phyloP scores from a whole-genome alignment of 768 basidiomycete species.

The Suillus americanus region DNA sequence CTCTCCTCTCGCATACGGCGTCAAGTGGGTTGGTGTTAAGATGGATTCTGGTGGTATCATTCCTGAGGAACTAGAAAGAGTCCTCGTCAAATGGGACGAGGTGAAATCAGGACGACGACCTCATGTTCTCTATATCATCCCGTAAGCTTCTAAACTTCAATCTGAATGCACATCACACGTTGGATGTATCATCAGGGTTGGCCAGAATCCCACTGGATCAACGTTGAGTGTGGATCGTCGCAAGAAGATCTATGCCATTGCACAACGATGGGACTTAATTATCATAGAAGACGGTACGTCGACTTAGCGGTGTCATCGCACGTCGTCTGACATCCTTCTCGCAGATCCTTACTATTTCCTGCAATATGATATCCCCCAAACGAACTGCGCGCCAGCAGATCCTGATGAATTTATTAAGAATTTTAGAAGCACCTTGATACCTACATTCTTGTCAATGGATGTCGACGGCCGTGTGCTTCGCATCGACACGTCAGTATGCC shows the following conservation, averaged over 20 bases:
- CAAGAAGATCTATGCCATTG: conserved; percentile 40
- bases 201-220: conserved; percentile 46
- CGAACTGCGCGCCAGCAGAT: neutral
- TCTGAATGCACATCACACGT: neutral
- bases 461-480: conserved; percentile 40
- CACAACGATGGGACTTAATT: conserved; percentile 41
- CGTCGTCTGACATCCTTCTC: conserved; percentile 1
- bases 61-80: conserved; percentile 39
- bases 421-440: conserved; percentile 24
- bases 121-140: conserved; percentile 42
- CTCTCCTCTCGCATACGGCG: conserved; percentile 37
- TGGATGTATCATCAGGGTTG: conserved; percentile 10
- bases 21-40: conserved; percentile 42
- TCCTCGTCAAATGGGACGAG: conserved; percentile 38
- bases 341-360: conserved; percentile 44
- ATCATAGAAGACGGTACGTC: conserved; percentile 38
- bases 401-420: conserved; percentile 17
- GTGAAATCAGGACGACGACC: conserved; percentile 35
- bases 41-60: conserved; percentile 44
- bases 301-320: neutral
- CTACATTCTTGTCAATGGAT: conserved; percentile 38
- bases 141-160: conserved; percentile 25
- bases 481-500: conserved; percentile 32
- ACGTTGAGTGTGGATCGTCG: conserved; percentile 39
- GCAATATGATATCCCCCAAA: conserved; percentile 29